Conservation (phyloP, 2,329 filamentous ascomycete genomes). For the Setomelanomma holmii region DNA sequence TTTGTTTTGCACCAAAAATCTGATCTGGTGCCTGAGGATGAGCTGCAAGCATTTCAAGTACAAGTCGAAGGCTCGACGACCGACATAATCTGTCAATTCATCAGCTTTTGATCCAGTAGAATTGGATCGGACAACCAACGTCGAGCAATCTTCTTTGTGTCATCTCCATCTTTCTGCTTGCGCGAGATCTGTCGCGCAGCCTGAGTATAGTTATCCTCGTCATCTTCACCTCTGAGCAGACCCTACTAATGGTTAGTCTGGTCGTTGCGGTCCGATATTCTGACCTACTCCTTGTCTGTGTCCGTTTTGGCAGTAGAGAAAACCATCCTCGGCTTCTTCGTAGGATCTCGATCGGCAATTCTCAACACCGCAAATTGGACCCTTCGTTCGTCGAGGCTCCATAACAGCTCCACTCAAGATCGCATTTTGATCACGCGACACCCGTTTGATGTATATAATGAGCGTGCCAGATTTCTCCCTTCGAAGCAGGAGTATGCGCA, state of each 20-base stretch:
- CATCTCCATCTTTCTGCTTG: constrained; percentile 59
- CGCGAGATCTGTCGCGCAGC: constrained; percentile 63
- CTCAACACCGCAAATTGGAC: constrained; percentile 59
- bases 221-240: constrained; percentile 58
- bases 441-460: no score
- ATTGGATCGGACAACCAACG: no score
- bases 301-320: constrained; percentile 79
- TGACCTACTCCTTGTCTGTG: constrained; percentile 75
- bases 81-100: constrained; percentile 62
- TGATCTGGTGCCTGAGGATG: constrained; percentile 80
- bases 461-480: no score
- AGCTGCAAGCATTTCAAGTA: constrained; percentile 87
- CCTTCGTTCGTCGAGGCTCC: constrained; percentile 26
- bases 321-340: constrained; percentile 75
- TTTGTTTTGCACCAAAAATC: constrained; percentile 73
- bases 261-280: not conserved
- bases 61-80: constrained; percentile 74
- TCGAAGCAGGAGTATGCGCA: no score
- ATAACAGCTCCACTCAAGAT: constrained; percentile 5
- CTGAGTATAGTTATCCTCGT: constrained; percentile 69
- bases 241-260: constrained; percentile 25
- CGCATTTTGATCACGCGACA: no score
- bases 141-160: constrained; percentile 50
- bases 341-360: constrained; percentile 73
- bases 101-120: no score